A percentile compares a stretch with the other conserved stretches of the same genome.
These are phyloP conservation scores for Pseudoperonospora humuli DNA, from an alignment of 352 stramenopile species.

Conservation along the genomic window DNA sequence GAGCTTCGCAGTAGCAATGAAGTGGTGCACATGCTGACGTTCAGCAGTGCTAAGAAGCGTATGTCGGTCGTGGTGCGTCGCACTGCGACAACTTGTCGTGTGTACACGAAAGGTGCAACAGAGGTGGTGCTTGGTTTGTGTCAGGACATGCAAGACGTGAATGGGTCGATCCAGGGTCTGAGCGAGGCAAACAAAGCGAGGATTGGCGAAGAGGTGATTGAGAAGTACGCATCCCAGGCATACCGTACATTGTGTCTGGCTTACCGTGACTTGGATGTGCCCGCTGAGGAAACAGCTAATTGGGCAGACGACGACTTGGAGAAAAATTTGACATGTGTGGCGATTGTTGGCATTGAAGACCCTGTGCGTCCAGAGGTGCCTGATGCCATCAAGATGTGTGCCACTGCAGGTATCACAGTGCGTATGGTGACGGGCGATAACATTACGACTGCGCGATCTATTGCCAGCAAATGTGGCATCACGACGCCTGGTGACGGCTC, in stretches of 20 bases:
- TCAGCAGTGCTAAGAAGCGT: constrained; percentile 60
- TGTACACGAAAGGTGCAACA: constrained; percentile 57
- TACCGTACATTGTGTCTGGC: constrained; percentile 78
- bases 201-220: constrained; percentile 48
- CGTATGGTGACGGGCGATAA: constrained; percentile 56
- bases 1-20: constrained; percentile 28
- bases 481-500: constrained; percentile 35
- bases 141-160: constrained; percentile 32
- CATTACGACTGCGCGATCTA: constrained; percentile 44
- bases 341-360: constrained; percentile 47
- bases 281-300: constrained; percentile 20
- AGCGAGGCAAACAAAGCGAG: constrained; percentile 25
- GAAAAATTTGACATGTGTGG: constrained; percentile 40
- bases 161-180: constrained; percentile 30
- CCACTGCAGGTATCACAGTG: constrained; percentile 41
- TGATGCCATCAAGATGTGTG: constrained; percentile 34
- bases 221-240: constrained; percentile 59
- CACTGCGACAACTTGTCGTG: constrained; percentile 31
- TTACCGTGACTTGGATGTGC: constrained; percentile 62
- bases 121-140: constrained; percentile 51
- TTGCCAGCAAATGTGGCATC: constrained; percentile 48
- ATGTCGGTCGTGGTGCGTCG: constrained; percentile 58
- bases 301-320: constrained; percentile 59
- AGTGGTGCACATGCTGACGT: constrained; percentile 56
- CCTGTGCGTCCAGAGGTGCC: constrained; percentile 42